Evolutionary conservation across 2,329 filamentous ascomycete genomes (phyloP).

Genomic region (Sarocladium brachiariae): DNA sequence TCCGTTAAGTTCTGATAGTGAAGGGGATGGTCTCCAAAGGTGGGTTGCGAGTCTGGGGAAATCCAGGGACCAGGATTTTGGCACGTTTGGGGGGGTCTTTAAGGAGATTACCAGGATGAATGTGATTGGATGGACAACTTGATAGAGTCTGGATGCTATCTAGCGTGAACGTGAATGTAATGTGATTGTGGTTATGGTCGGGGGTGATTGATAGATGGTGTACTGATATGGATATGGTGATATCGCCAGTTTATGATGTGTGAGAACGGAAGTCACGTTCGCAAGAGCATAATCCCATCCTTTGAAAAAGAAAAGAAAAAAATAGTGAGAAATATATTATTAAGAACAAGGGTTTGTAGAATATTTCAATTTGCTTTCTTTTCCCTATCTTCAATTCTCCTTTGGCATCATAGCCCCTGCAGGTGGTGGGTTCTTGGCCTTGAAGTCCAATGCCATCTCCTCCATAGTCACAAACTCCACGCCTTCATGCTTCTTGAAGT

Average conservation of each 20-base stretch:
- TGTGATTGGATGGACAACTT: background rate
- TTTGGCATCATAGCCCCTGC: conserved; percentile 56
- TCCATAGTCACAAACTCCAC: conserved; percentile 65
- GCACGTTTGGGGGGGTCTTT: background rate
- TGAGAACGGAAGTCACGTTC: no score
- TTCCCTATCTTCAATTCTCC: conserved; percentile 26
- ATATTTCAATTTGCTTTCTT: background rate
- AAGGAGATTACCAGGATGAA: background rate
- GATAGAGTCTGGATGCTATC: no score
- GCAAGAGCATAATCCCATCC: no score
- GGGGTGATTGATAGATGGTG: no score
- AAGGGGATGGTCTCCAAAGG: background rate
- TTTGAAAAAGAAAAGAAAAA: no score
- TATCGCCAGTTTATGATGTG: no score
- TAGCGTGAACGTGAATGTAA: no score
- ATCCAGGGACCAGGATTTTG: background rate
- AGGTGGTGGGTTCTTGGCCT: conserved; percentile 52
- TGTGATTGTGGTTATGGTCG: no score
- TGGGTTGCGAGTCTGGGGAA: background rate
- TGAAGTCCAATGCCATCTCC: conserved; percentile 67
- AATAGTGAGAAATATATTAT: no score
- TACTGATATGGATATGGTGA: no score
- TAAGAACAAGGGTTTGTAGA: no score
- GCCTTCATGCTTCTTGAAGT: conserved; percentile 55
- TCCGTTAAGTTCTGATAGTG: no score